Conservation (phyloP, 495 filamentous ascomycete species). For the Xylaria sp. region DNA sequence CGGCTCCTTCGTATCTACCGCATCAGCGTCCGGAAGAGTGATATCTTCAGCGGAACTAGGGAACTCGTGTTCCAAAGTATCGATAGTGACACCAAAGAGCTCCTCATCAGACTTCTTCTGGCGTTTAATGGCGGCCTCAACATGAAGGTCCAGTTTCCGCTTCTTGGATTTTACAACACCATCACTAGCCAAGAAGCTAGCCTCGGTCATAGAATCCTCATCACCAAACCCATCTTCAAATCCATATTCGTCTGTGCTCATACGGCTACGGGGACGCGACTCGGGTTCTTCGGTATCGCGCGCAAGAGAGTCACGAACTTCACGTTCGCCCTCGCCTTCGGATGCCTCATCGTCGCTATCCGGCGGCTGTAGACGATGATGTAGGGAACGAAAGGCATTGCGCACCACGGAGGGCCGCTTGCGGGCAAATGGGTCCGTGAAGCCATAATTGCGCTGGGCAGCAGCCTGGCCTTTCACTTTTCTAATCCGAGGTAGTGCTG, state of each 20-base stretch:
- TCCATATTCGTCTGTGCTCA: conserved; percentile 70
- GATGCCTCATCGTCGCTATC: conserved; percentile 67
- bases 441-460: conserved; percentile 69
- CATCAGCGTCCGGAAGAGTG: conserved; percentile 47
- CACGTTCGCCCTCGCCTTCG: conserved; percentile 55
- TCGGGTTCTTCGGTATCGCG: conserved; percentile 83
- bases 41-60: conserved; percentile 50
- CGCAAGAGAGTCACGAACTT: conserved; percentile 59
- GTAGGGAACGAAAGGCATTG: conserved; percentile 57
- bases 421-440: conserved; percentile 79
- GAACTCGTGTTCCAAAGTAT: conserved; percentile 58
- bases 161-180: conserved; percentile 61
- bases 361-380: conserved; percentile 57
- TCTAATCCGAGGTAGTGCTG: conserved; percentile 73
- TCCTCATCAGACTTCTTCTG: conserved; percentile 79
- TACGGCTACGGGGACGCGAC: conserved; percentile 78
- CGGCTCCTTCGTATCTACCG: conserved; percentile 44
- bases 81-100: conserved; percentile 69
- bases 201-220: conserved; percentile 64
- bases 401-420: conserved; percentile 59
- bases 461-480: conserved; percentile 65
- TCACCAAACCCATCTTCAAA: conserved; percentile 69
- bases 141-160: conserved; percentile 69
- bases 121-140: conserved; percentile 69
- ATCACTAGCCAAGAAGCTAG: conserved; percentile 56